Percentiles rank a stretch among this genome's conserved stretches.
phyloP scores from a whole-genome alignment of 495 filamentous ascomycete species.

The Amniculicola lignicola region DNA sequence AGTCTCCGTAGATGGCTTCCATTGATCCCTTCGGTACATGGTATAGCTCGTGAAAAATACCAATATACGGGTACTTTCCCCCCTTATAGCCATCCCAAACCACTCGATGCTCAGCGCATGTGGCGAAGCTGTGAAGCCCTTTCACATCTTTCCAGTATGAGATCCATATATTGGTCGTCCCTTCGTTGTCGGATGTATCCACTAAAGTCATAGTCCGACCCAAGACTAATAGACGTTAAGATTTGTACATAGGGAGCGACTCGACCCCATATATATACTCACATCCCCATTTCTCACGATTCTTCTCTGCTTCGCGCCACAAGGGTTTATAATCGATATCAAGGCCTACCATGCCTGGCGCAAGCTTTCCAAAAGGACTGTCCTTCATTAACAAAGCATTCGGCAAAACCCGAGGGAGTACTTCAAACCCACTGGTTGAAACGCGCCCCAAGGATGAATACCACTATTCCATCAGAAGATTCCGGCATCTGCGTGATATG shows the following conservation, averaged over 20 bases:
- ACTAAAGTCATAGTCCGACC: conserved; percentile 21
- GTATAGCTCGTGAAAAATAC: conserved; percentile 34
- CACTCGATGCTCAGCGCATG: conserved; percentile 10
- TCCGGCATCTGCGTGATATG: not conserved
- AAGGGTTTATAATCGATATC: conserved; percentile 13
- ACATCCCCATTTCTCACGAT: conserved; percentile 33
- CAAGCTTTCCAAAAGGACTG: conserved; percentile 24
- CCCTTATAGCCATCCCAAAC: conserved; percentile 3
- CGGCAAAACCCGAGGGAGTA: not conserved
- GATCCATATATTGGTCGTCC: conserved; percentile 23
- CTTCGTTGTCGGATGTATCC: conserved; percentile 27
- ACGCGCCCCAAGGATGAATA: conserved; percentile 29
- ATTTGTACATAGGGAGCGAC: not conserved
- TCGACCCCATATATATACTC: too few relatives aligned
- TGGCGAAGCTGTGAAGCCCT: conserved; percentile 28
- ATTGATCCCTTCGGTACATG: conserved; percentile 27
- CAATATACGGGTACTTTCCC: conserved; percentile 30
- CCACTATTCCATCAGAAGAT: conserved; percentile 20
- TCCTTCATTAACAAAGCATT: not conserved
- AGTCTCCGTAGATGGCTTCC: conserved; percentile 31
- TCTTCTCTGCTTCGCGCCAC: conserved; percentile 32
- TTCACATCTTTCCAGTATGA: conserved; percentile 34
- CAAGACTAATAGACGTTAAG: conserved; percentile 10
- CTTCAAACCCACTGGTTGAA: conserved; percentile 26
- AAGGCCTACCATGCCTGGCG: conserved; percentile 20